phyloP scores from a whole-genome alignment of 2,329 filamentous ascomycete genomes.

The Hirsutella thompsonii region DNA sequence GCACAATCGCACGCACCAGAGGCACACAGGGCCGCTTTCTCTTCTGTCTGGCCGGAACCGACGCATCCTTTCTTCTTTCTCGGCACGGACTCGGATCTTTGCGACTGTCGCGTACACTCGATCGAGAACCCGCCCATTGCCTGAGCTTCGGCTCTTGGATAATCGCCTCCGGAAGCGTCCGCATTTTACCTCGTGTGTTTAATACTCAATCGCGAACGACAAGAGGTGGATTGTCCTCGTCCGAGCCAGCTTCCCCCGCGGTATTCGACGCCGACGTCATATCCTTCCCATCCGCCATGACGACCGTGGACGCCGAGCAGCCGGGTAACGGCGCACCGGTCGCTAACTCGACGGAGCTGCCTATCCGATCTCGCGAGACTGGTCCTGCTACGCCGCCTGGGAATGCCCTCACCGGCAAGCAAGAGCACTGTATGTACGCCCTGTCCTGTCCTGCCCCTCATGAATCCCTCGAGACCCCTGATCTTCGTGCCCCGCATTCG shows the following conservation, averaged over 20 bases:
- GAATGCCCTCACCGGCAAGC: slow-evolving; percentile 71
- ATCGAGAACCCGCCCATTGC: no score
- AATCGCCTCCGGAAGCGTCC: no score
- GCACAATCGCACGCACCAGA: no score
- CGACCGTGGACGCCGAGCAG: not conserved
- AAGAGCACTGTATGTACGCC: slow-evolving; percentile 91
- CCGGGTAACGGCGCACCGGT: not conserved
- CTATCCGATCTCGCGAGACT: slow-evolving; percentile 16
- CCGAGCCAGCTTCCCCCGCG: not conserved
- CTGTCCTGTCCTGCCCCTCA: not conserved
- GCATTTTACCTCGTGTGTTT: no score
- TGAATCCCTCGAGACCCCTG: not conserved
- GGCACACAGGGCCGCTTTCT: no score
- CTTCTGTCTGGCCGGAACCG: no score
- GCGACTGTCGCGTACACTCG: no score
- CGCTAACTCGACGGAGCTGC: slow-evolving; percentile 9
- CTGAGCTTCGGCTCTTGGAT: no score
- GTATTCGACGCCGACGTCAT: not conserved
- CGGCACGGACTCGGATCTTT: no score
- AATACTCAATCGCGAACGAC: no score
- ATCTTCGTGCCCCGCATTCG: not conserved
- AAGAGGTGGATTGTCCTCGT: no score
- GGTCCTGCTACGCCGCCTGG: slow-evolving; percentile 23
- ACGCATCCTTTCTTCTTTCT: no score
- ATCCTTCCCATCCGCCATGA: not conserved